These are phyloP conservation scores for Mrakia gelida DNA, from an alignment of 768 basidiomycete species.

Conservation along the genomic window DNA sequence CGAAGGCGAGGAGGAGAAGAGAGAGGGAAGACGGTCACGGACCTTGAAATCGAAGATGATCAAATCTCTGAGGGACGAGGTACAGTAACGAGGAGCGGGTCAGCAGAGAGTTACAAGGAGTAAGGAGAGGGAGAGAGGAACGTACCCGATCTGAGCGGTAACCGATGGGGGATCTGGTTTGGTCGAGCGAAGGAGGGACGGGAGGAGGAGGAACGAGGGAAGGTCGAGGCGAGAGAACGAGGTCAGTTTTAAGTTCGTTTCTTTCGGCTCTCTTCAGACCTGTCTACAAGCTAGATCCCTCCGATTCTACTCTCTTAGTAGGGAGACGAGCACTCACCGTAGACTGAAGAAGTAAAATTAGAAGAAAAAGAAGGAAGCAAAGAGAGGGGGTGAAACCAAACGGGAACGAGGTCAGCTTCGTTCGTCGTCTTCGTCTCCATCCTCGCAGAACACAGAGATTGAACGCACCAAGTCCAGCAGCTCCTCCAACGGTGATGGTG, in stretches of 20 bases:
- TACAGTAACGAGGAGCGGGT: neutral
- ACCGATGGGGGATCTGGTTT: neutral
- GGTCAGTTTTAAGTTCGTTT: neutral
- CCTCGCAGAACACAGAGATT: neutral
- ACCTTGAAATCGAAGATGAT: slow-evolving; percentile 18
- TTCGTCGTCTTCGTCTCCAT: neutral
- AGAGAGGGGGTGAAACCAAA: neutral
- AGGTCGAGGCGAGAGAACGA: neutral
- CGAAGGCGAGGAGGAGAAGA: neutral
- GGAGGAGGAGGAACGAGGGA: neutral
- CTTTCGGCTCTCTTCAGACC: no score
- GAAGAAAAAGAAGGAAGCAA: neutral
- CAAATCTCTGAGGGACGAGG: neutral
- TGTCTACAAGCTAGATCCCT: no score
- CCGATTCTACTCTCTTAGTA: neutral
- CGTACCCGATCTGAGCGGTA: neutral
- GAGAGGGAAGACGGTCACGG: neutral
- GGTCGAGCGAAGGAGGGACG: neutral
- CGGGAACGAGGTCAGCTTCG: neutral
- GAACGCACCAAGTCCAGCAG: neutral
- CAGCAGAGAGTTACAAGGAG: neutral
- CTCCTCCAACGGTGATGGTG: neutral
- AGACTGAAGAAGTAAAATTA: neutral
- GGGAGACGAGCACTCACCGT: neutral
- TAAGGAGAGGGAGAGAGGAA: neutral